phyloP scores from a whole-genome alignment of 441 rosid genomes.

The Populus hybrid region DNA sequence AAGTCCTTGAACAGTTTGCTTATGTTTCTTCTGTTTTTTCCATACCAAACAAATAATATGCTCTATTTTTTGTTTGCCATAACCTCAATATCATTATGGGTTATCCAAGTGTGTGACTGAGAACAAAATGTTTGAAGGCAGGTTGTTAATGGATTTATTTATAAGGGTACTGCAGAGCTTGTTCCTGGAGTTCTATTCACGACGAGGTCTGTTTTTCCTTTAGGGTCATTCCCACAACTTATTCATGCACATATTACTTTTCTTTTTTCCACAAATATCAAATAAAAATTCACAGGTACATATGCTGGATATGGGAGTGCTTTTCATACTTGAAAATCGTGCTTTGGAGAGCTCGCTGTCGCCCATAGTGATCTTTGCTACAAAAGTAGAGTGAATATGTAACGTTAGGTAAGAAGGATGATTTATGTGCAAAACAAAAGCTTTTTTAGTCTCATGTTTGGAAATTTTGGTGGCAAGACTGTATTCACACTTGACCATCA shows the following conservation, averaged over 20 bases:
- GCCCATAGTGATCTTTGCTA: constrained; percentile 95
- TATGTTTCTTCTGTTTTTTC: neutral
- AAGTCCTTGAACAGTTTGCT: neutral
- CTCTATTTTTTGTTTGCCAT: neutral
- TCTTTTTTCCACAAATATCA: constrained; percentile 2
- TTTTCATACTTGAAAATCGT: constrained; percentile 92
- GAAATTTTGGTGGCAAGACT: neutral
- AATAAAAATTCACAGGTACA: constrained; percentile 60
- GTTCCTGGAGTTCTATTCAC: constrained; percentile 93
- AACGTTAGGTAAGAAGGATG: constrained; percentile 65
- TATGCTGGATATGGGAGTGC: constrained; percentile 99
- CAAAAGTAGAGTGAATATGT: constrained; percentile 96
- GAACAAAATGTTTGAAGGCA: constrained; percentile 25
- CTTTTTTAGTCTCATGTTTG: neutral
- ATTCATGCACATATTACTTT: neutral
- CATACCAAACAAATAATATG: neutral
- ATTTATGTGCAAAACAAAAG: neutral
- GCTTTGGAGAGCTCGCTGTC: constrained; percentile 94
- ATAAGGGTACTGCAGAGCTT: constrained; percentile 96
- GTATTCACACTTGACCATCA: neutral
- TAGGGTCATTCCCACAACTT: neutral
- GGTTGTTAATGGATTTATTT: constrained; percentile 95
- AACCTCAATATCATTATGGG: neutral
- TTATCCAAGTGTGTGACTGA: constrained; percentile 5
- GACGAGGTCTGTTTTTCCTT: constrained; percentile 63